Percentiles rank a stretch among this genome's conserved stretches.
phyloP scores from a whole-genome alignment of 345 rosid species.

The Hypericum androsaemum region DNA sequence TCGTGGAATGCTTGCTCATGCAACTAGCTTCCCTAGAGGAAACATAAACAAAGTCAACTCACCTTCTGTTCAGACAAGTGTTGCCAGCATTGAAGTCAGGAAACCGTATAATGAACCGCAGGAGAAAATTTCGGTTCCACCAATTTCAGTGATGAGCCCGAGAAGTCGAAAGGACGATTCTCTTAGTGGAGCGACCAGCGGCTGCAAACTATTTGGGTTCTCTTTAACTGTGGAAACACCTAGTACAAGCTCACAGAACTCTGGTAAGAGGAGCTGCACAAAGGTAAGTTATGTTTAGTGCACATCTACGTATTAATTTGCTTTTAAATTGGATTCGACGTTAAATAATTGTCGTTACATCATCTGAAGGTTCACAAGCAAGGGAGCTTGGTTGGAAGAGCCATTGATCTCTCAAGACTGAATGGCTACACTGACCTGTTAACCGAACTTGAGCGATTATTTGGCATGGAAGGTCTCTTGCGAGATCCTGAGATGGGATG shows the following conservation, averaged over 20 bases:
- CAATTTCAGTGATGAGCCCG: conserved; percentile 26
- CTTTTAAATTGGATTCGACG: conserved; percentile 10
- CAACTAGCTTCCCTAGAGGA: conserved; percentile 28
- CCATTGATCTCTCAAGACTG: conserved; percentile 68
- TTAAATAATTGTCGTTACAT: conserved; percentile 7
- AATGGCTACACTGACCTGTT: conserved; percentile 62
- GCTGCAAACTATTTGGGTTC: conserved; percentile 83
- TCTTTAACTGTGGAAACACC: conserved; percentile 44
- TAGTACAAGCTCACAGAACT: conserved; percentile 38
- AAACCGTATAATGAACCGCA: conserved; percentile 28
- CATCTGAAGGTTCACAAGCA: conserved; percentile 80
- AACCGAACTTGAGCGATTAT: conserved; percentile 61
- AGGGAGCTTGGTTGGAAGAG: conserved; percentile 89
- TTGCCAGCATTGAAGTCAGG: conserved; percentile 27
- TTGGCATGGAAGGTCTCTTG: conserved; percentile 79
- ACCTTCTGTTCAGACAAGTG: conserved; percentile 20
- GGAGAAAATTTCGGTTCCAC: conserved; percentile 30
- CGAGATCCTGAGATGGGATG: conserved; percentile 71
- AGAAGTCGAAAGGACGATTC: conserved; percentile 29
- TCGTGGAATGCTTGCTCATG: conserved; percentile 22
- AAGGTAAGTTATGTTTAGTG: conserved; percentile 43
- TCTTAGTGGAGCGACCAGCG: conserved; percentile 31
- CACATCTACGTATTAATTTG: conserved; percentile 6
- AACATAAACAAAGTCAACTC: conserved; percentile 22
- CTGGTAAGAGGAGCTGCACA: conserved; percentile 83